Base-by-base conservation (phyloP, 1,284 basidiomycete species). In the Irpex sp. region DNA sequence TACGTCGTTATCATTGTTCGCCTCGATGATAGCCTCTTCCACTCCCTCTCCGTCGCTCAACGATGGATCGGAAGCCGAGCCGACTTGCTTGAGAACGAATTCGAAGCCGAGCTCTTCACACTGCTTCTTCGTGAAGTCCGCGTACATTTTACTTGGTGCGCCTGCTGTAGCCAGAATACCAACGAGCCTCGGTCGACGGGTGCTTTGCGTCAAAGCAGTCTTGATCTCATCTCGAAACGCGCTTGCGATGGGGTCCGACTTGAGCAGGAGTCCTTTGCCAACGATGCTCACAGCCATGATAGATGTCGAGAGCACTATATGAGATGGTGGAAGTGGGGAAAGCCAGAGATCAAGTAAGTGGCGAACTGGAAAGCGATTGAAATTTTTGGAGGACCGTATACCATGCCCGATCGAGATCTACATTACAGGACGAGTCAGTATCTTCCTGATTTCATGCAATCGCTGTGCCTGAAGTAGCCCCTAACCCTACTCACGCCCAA, bases 1-100 rank as follows among this genome's bases (percentile, higher is more conserved):
- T 6, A 97, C 86, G 63, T 79, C 81, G 21, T 81, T 78, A 72
- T 97, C 93, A 65, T 93, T 92, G 71, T 98, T 98, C 19, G 94
- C 91, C 71, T 96, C 93, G 61, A 98, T 88, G 67, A 98, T 96
- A 5, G 92, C 94, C 73, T 97, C 93, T 73, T 97, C 95, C 10
- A 94, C 93, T 10, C 90, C 93, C 45, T 88, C 86, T 10, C 84
- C 83, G 18, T 85, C 82, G 10, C 76, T 79, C 10, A 75, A 73
- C 18, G 72, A 72, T 68, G 71, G 69, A 71, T 81, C 73, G 70
- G 79, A 66, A 68, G 94, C 88, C 2, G 85, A 82, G 0, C 89
- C 94, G 14, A 88, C 87, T 61, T 78, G 80, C 66, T 85, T 86
- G 62, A 95, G 78, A 61, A 93, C 87, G 73, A 95, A 98, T 59